Conservation (phyloP, 2,329 filamentous ascomycete genomes). For the Trichophyton benhamiae region DNA sequence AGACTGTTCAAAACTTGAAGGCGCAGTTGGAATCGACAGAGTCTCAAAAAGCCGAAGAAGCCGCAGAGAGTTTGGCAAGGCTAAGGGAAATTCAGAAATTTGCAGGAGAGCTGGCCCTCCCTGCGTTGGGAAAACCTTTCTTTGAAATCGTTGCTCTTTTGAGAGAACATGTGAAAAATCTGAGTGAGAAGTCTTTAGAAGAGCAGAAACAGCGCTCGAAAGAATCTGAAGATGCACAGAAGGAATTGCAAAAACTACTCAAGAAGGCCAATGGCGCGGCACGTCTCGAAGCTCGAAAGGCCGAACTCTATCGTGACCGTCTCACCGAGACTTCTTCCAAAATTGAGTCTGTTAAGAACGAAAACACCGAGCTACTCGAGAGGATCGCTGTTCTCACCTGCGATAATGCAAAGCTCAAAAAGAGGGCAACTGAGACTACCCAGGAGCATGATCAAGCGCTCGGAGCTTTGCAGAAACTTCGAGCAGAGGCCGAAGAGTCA, state of each 20-base stretch:
- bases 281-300: conserved; percentile 25
- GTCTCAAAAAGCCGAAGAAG: conserved; percentile 24
- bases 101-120: conserved; percentile 26
- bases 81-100: conserved; percentile 27
- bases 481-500: conserved; percentile 17
- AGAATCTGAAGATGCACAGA: not conserved
- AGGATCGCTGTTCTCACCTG: conserved; percentile 26
- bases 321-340: conserved; percentile 26
- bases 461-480: conserved; percentile 21
- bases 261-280: conserved; percentile 20
- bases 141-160: conserved; percentile 22
- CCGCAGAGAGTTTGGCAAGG: conserved; percentile 27
- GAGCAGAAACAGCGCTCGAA: conserved; percentile 16
- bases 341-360: conserved; percentile 27
- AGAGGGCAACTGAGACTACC: conserved; percentile 21
- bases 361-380: conserved; percentile 27
- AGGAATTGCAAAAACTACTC: conserved; percentile 21
- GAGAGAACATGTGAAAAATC: not conserved
- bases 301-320: conserved; percentile 26
- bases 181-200: conserved; percentile 8
- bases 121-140: conserved; percentile 24
- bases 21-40: conserved; percentile 28
- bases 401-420: conserved; percentile 22
- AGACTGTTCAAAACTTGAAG: conserved; percentile 25
- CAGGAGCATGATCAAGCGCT: conserved; percentile 24